Base-by-base conservation (phyloP, 179 eudicot genomes). In the Dionaea muscipula region DNA sequence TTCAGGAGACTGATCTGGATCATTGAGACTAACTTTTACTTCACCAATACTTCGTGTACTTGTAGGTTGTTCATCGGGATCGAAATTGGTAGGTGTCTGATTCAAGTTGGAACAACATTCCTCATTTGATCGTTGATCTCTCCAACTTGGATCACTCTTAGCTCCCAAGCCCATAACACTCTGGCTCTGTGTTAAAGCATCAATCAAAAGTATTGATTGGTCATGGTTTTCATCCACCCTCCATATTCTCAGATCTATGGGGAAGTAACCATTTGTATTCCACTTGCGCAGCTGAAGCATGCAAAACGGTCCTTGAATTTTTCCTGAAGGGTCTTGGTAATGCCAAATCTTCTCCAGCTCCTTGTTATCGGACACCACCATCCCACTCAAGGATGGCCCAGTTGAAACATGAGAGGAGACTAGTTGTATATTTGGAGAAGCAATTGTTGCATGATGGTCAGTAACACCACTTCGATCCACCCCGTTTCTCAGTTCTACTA, bases 221-320 rank as follows among this genome's bases (percentile, higher is more conserved):
- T 68, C 64, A 10, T 53, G 62, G 52, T 54, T 59, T 53, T 69
- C 75, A 49, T 47, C 50, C 11, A 39, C 53, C 72, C 64, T 72
- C 80, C 80, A 76, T 7, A 76, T 72, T 53, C 70, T 72, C 48
- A 76, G 65, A 72, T 72, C 80, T 36, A 31, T 15, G n/a, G 80
- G 80, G 62, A 76, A 76, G 55, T 54, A 76, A 10, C 75, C 77
- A 31, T 61, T 69, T 47, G 77, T 68, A 66, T 62, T 62, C 80
- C 77, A 76, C 67, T 76, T 76, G 38, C 75, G 80, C 59, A 76
- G 61, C 64, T 68, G 77, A 49, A 72, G 51, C 74, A 62, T 24
- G 60, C 69, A 72, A 59, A 76, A 76, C 35, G 80, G 80, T 47
- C 80, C 80, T 66, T 76, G 80, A 64, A 72, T 52, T 52, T 72